These are phyloP conservation scores for Stereocaulon alpinum DNA, from an alignment of 495 filamentous ascomycete genomes.

Conservation along the genomic window DNA sequence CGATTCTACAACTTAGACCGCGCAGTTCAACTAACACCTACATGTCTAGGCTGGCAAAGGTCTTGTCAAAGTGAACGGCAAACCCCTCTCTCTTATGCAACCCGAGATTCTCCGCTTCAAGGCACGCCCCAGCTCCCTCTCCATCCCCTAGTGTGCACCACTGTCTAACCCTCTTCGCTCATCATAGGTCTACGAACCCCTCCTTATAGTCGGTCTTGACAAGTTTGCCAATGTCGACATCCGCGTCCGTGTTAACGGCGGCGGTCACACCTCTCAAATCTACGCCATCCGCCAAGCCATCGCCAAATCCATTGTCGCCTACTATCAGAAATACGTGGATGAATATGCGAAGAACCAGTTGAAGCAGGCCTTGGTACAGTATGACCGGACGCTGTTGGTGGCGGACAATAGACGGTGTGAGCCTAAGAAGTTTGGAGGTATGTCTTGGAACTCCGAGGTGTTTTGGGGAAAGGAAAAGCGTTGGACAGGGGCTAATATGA, in stretches of 20 bases:
- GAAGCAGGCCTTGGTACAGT: slow-evolving; percentile 86
- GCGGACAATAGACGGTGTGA: slow-evolving; percentile 93
- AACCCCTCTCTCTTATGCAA: slow-evolving; percentile 84
- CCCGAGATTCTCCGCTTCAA: slow-evolving; percentile 97
- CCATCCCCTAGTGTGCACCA: slow-evolving; percentile 3
- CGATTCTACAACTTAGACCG: not conserved
- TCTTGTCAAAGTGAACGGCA: slow-evolving; percentile 97
- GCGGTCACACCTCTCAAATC: slow-evolving; percentile 96
- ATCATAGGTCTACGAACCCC: slow-evolving; percentile 80
- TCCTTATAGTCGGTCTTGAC: slow-evolving; percentile 90
- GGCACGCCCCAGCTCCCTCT: slow-evolving; percentile 34
- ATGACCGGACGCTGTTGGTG: slow-evolving; percentile 93
- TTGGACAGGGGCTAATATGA: not conserved
- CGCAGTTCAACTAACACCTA: slow-evolving; percentile 7
- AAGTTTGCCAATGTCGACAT: slow-evolving; percentile 97
- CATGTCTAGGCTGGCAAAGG: slow-evolving; percentile 64
- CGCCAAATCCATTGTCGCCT: slow-evolving; percentile 94
- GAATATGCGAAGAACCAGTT: slow-evolving; percentile 99
- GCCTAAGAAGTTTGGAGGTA: slow-evolving; percentile 77
- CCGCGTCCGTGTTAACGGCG: slow-evolving; percentile 89
- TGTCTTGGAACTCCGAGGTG: slow-evolving; percentile 25
- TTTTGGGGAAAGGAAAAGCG: slow-evolving; percentile 26
- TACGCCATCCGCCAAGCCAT: slow-evolving; percentile 99
- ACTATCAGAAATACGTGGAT: slow-evolving; percentile 99
- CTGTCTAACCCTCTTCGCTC: slow-evolving; percentile 3